Evolutionary conservation across 106 monocot genomes (phyloP).

Genomic region (Amphibolis antarctica): DNA sequence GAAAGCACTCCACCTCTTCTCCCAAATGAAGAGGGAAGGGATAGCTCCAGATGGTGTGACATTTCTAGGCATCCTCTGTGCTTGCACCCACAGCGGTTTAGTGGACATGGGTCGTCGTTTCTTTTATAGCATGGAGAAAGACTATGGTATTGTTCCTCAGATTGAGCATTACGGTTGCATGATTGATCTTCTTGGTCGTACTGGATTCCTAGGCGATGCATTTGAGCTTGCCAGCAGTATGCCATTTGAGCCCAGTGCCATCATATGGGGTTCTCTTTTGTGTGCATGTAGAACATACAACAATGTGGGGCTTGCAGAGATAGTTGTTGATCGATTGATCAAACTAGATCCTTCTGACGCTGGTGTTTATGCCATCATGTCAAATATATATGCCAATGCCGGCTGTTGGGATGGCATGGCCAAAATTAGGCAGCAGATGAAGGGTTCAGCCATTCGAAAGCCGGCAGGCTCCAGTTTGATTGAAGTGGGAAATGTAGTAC

Average conservation of each 20-base stretch:
- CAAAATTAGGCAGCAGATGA: constrained; percentile 57
- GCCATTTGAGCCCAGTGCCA: constrained; percentile 65
- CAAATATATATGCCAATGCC: constrained; percentile 65
- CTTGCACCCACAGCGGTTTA: constrained; percentile 60
- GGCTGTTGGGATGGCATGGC: constrained; percentile 53
- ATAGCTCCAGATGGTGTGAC: constrained; percentile 59
- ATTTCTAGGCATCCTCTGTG: constrained; percentile 54
- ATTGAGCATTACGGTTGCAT: constrained; percentile 88
- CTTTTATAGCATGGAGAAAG: constrained; percentile 57
- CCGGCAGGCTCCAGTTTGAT: constrained; percentile 63
- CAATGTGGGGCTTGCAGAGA: constrained; percentile 61
- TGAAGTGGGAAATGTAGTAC: constrained; percentile 45
- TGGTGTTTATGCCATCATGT: constrained; percentile 58
- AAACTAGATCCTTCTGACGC: constrained; percentile 35
- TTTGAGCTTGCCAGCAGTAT: constrained; percentile 40
- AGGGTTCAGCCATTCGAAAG: constrained; percentile 26
- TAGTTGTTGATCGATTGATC: constrained; percentile 33
- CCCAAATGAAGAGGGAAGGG: constrained; percentile 40
- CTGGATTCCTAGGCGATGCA: constrained; percentile 54
- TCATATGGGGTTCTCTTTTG: constrained; percentile 71
- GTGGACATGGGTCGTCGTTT: constrained; percentile 39
- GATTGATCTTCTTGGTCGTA: constrained; percentile 63
- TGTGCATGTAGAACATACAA: constrained; percentile 56
- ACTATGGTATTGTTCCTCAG: constrained; percentile 47
- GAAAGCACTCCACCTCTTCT: constrained; percentile 49